Evolutionary conservation across 2,329 filamentous ascomycete genomes (phyloP), one percentile per base, ranked within the genome.

Genomic region (Thermomyces lanuginosus): DNA sequence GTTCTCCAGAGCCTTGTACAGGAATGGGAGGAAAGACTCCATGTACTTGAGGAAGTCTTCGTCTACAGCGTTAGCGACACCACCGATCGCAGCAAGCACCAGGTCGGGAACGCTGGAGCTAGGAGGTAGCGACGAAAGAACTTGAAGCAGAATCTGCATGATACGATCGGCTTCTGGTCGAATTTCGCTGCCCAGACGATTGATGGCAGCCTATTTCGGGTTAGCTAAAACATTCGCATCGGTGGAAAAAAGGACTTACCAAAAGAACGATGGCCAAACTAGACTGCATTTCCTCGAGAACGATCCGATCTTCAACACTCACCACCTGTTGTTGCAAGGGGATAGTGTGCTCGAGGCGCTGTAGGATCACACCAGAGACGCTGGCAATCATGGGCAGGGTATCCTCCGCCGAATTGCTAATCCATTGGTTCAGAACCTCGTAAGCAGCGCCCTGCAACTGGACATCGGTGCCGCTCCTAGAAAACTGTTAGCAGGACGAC

Each of bases 21-120:
- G 64, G 69, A 82, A 93, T 6, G 83, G 83, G 22, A 74, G 66
- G 56, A 98, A 98, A 2, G 81, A 72, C 21, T 92, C 82, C 86
- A 98, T 95, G 63, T 98, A 98, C 61, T 91, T 89, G 51, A 76
- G 63, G 53, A 98, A 98, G 40, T 86, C 82, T 29, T 83, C 81
- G 49, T 93, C 84, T 45, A 95, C 67, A 20, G 84, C 79, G 43
- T 79, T 92, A 21, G 89, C 79, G 34, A 98, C 67, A n/a, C 80
- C 74, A 49, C 86, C 89, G 44, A 95, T 78, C 32, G 82, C 79
- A 27, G 83, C 81, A 46, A 98, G 95, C 34, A 92, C 70, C 6
- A 80, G 81, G 56, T 98, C 89, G 9, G 89, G 89, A 16, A 98
- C 89, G 43, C 76, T 89, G 1, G 86, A 93, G 63, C 92, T 93